Evolutionary conservation across 192 early-diverging fungal species (phyloP).

Genomic region (Thamnidium elegans): DNA sequence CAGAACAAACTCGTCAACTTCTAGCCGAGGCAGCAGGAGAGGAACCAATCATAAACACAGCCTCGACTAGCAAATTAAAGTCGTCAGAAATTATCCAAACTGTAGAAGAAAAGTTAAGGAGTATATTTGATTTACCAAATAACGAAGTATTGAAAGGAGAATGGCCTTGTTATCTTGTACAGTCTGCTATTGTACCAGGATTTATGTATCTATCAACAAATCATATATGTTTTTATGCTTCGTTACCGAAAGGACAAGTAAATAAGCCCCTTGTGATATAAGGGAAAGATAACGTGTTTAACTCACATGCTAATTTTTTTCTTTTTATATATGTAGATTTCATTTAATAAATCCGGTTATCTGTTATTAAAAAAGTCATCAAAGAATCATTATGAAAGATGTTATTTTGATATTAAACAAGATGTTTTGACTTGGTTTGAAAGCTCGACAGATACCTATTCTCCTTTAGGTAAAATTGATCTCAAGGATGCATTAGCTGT

Average conservation of each 20-base stretch:
- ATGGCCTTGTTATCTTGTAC: slow-evolving; percentile 64
- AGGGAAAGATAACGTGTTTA: not conserved
- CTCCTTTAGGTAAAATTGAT: slow-evolving; percentile 56
- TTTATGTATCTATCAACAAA: slow-evolving; percentile 60
- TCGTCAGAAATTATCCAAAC: slow-evolving; percentile 26
- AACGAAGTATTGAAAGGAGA: slow-evolving; percentile 35
- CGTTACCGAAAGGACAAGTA: slow-evolving; percentile 52
- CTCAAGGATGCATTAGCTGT: slow-evolving; percentile 58
- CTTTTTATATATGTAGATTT: slow-evolving; percentile 1
- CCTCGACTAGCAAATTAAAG: slow-evolving; percentile 16
- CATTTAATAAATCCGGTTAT: slow-evolving; percentile 46
- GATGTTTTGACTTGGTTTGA: slow-evolving; percentile 56
- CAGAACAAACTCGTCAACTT: slow-evolving; percentile 16
- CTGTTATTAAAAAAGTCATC: slow-evolving; percentile 41
- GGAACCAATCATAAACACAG: slow-evolving; percentile 5
- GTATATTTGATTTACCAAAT: not conserved
- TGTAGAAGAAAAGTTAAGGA: slow-evolving; percentile 20
- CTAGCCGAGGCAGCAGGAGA: slow-evolving; percentile 33
- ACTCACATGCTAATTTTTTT: slow-evolving; percentile 3
- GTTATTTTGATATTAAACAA: slow-evolving; percentile 62
- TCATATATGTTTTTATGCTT: slow-evolving; percentile 67
- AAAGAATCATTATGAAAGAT: slow-evolving; percentile 43
- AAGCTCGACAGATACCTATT: slow-evolving; percentile 56
- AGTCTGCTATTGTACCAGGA: slow-evolving; percentile 61
- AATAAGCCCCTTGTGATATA: not conserved